These are phyloP conservation scores for Holtermannia corniformis DNA, from an alignment of 768 basidiomycete species.

Conservation along the genomic window DNA sequence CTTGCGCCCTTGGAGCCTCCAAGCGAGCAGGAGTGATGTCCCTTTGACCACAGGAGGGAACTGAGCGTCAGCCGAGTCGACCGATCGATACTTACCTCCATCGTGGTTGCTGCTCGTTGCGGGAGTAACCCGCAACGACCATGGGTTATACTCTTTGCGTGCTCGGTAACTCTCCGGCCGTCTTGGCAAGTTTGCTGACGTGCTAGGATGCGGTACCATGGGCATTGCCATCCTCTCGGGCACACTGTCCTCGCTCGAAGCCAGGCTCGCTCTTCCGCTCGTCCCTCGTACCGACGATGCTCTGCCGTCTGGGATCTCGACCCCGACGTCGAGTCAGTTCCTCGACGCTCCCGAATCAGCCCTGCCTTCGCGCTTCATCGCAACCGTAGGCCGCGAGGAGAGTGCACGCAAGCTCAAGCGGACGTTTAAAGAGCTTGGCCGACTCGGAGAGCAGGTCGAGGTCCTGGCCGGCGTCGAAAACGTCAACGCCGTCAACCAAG, in stretches of 20 bases:
- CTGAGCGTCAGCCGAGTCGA: not conserved
- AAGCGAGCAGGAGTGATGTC: slow-evolving; percentile 79
- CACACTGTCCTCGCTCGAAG: slow-evolving; percentile 70
- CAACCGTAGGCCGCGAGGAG: slow-evolving; percentile 74
- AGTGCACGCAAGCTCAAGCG: slow-evolving; percentile 58
- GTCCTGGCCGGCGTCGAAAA: slow-evolving; percentile 58
- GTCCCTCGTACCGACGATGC: slow-evolving; percentile 5
- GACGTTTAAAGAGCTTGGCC: slow-evolving; percentile 54
- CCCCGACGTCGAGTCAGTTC: slow-evolving; percentile 48
- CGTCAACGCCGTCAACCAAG: slow-evolving; percentile 56
- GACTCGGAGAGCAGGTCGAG: slow-evolving; percentile 58
- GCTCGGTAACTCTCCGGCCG: slow-evolving; percentile 49
- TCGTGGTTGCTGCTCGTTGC: no score
- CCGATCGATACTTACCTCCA: not conserved
- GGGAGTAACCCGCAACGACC: no score
- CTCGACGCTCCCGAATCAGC: slow-evolving; percentile 51
- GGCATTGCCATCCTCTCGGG: slow-evolving; percentile 91
- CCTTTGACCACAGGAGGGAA: slow-evolving; percentile 43
- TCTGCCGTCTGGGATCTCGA: slow-evolving; percentile 53
- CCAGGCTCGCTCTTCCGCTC: slow-evolving; percentile 50
- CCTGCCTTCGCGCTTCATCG: slow-evolving; percentile 68
- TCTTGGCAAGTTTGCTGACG: slow-evolving; percentile 31
- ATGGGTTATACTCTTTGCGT: slow-evolving; percentile 94
- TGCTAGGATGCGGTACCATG: slow-evolving; percentile 93
- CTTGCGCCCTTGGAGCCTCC: slow-evolving; percentile 73